A percentile compares a stretch with the other conserved stretches of the same genome.
These are phyloP conservation scores for Astragalus glycyphyllos DNA, from an alignment of 306 rosid genomes.

Conservation along the genomic window DNA sequence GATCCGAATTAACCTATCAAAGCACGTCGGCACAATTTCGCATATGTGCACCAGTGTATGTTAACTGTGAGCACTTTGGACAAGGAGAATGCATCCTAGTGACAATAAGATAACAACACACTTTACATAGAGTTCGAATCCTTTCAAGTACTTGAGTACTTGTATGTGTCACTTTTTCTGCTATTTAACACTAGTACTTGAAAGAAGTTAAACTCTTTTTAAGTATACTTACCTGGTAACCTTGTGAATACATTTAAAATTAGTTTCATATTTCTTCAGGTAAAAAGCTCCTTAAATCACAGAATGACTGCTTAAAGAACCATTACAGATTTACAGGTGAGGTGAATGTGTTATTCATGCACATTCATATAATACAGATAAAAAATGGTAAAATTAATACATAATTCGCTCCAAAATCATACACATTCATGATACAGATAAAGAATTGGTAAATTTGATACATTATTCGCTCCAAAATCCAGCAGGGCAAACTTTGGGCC, in stretches of 20 bases:
- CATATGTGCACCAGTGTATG: too few relatives aligned
- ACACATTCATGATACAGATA: slow-evolving; percentile 17
- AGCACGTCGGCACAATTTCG: too few relatives aligned
- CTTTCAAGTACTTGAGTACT: too few relatives aligned
- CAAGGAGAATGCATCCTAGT: too few relatives aligned
- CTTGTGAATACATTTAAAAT: neutral
- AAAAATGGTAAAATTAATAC: slow-evolving; percentile 18
- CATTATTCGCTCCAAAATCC: slow-evolving; percentile 43
- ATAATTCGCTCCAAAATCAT: slow-evolving; percentile 39
- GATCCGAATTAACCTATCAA: too few relatives aligned
- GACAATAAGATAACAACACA: too few relatives aligned
- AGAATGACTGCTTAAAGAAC: neutral
- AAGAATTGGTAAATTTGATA: slow-evolving; percentile 5
- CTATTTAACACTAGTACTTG: too few relatives aligned
- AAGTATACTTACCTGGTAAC: neutral
- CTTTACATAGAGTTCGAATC: too few relatives aligned
- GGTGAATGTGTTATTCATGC: slow-evolving; percentile 13
- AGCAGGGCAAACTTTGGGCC: slow-evolving; percentile 24
- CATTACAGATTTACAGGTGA: too few relatives aligned
- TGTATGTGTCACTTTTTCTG: too few relatives aligned
- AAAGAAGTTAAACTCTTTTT: too few relatives aligned
- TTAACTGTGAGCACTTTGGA: too few relatives aligned
- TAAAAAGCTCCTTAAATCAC: neutral
- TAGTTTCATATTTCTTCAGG: neutral
- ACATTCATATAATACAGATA: slow-evolving; percentile 14